Percentiles rank a stretch among this genome's conserved stretches.
phyloP scores from a whole-genome alignment of 108 stramenopile genomes.

The Nannochloropsis salina region DNA sequence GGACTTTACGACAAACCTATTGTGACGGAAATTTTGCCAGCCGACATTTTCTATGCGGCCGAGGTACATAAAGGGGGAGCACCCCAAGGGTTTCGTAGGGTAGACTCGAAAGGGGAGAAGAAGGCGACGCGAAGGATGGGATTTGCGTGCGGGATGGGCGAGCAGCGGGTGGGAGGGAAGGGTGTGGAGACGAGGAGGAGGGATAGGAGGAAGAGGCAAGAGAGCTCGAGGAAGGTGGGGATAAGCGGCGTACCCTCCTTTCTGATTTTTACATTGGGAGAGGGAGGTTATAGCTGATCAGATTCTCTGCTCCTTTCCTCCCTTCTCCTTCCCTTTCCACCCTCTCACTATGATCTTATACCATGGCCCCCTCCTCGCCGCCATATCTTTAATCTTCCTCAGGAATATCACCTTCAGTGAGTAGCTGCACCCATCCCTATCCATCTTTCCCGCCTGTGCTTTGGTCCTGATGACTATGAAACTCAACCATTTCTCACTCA shows the following conservation, averaged over 20 bases:
- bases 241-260: not conserved
- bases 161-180: too few relatives aligned
- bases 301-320: not conserved
- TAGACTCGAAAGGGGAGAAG: too few relatives aligned
- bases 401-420: not conserved
- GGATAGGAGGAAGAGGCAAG: not conserved
- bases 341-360: not conserved
- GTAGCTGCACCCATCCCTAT: not conserved
- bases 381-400: not conserved
- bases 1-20: not conserved
- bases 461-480: not conserved
- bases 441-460: not conserved
- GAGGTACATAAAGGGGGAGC: not conserved
- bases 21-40: constrained; percentile 22
- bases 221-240: not conserved
- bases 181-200: not conserved
- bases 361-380: not conserved
- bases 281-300: too few relatives aligned
- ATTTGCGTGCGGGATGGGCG: too few relatives aligned
- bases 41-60: not conserved
- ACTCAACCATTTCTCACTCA: too few relatives aligned
- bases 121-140: too few relatives aligned
- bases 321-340: not conserved
- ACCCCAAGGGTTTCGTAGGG: too few relatives aligned
- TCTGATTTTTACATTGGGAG: not conserved